These are phyloP conservation scores for Picochlorum sp. DNA, from an alignment of 139 green algal genomes.

Conservation along the genomic window DNA sequence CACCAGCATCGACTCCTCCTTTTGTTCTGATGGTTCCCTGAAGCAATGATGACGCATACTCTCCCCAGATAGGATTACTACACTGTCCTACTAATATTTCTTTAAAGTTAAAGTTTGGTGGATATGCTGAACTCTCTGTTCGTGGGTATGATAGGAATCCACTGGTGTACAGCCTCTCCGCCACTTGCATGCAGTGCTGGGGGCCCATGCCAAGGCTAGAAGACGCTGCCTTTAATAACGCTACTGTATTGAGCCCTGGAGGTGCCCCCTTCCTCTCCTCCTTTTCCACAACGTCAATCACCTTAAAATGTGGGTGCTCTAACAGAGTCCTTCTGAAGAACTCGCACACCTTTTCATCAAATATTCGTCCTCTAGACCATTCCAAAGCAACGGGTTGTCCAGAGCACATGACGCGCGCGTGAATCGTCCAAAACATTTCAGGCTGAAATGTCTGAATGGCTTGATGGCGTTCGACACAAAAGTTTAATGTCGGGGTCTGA, in stretches of 20 bases:
- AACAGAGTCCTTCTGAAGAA: slow-evolving; percentile 30
- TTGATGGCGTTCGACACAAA: slow-evolving; percentile 71
- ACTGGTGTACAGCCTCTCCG: slow-evolving; percentile 78
- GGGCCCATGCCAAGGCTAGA: slow-evolving; percentile 66
- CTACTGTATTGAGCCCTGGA: slow-evolving; percentile 76
- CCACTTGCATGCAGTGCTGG: slow-evolving; percentile 66
- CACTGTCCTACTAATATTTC: slow-evolving; percentile 45
- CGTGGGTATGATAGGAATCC: slow-evolving; percentile 82
- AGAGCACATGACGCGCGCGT: slow-evolving; percentile 31
- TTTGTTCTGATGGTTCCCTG: slow-evolving; percentile 23
- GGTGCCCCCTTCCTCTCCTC: slow-evolving; percentile 52
- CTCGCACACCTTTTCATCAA: slow-evolving; percentile 46
- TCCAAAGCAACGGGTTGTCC: slow-evolving; percentile 40
- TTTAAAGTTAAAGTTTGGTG: slow-evolving; percentile 71
- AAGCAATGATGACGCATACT: slow-evolving; percentile 60
- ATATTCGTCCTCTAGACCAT: slow-evolving; percentile 64
- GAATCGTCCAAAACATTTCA: slow-evolving; percentile 67
- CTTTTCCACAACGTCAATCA: slow-evolving; percentile 45
- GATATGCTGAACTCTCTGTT: slow-evolving; percentile 79
- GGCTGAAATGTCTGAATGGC: slow-evolving; percentile 58
- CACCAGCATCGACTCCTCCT: slow-evolving; percentile 63
- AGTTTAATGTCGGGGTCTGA: slow-evolving; percentile 80
- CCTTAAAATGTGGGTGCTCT: slow-evolving; percentile 24
- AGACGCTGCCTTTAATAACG: slow-evolving; percentile 72
- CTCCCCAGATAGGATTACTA: slow-evolving; percentile 65